Evolutionary conservation across 441 rosid genomes (phyloP).

Genomic region (Gossypium davidsonii): DNA sequence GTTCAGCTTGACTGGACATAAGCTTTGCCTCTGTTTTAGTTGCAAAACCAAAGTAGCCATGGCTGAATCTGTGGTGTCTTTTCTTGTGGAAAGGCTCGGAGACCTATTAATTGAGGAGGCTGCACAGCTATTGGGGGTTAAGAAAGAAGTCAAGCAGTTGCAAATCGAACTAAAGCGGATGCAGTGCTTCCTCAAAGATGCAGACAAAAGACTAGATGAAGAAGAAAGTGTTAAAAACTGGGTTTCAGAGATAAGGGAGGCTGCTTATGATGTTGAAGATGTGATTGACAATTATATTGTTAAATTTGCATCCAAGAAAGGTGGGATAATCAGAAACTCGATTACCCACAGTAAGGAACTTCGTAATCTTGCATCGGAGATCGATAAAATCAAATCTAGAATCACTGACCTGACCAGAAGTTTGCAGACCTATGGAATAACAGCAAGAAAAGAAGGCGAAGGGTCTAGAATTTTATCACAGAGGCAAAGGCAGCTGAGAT

Average conservation of each 20-base stretch:
- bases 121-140: background rate
- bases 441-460: constrained; percentile 4
- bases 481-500: constrained; percentile 12
- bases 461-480: background rate
- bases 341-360: background rate
- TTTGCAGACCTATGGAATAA: constrained; percentile 7
- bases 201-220: constrained; percentile 12
- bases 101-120: constrained; percentile 10
- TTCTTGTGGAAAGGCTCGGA: constrained; percentile 10
- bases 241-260: constrained; percentile 21
- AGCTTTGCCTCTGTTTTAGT: background rate
- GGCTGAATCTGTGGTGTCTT: constrained; percentile 18
- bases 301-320: constrained; percentile 1
- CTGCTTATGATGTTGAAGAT: constrained; percentile 21
- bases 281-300: constrained; percentile 18
- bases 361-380: constrained; percentile 11
- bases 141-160: constrained; percentile 6
- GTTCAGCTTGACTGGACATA: background rate
- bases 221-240: constrained; percentile 11
- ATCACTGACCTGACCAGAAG: constrained; percentile 20
- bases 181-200: constrained; percentile 22
- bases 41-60: background rate
- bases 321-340: background rate
- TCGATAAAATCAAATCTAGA: constrained; percentile 3
- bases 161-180: constrained; percentile 15